phyloP scores from a whole-genome alignment of 2,329 filamentous ascomycete species.

The Xylaria multiplex region DNA sequence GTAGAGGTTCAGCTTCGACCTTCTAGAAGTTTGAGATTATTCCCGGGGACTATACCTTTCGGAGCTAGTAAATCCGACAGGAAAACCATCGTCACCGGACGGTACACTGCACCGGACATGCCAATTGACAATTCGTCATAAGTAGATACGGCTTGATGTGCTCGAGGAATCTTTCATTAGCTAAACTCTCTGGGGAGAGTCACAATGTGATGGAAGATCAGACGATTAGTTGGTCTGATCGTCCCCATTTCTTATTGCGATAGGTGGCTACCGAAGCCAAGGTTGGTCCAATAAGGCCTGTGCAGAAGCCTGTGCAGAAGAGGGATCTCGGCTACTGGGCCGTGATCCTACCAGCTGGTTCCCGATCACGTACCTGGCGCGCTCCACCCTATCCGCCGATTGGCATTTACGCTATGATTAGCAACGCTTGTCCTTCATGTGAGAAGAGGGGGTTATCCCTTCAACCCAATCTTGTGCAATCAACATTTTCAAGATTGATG shows the following conservation, averaged over 20 bases:
- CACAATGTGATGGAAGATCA: not conserved
- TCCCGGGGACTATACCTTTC: conserved; percentile 14
- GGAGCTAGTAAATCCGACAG: conserved; percentile 18
- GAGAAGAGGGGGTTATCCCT: not conserved
- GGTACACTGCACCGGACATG: not conserved
- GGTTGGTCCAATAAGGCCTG: not conserved
- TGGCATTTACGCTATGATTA: not conserved
- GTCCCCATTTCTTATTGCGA: conserved; percentile 1
- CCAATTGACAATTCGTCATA: not conserved
- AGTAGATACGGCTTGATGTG: not conserved
- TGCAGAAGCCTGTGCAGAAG: conserved; percentile 2
- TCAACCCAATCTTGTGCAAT: not conserved
- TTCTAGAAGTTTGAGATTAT: conserved; percentile 25
- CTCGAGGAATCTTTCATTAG: not conserved
- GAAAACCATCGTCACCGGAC: not conserved
- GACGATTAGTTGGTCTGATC: not conserved
- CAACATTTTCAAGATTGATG: not conserved
- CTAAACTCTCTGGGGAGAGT: not conserved
- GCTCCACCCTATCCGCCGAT: conserved; percentile 7
- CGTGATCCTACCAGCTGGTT: conserved; percentile 21
- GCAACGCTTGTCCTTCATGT: not conserved
- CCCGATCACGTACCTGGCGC: conserved; percentile 12
- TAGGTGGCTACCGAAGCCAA: conserved; percentile 3
- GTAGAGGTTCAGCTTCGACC: not conserved
- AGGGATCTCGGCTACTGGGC: conserved; percentile 26